These are phyloP conservation scores for Potentilla sterilis DNA, from an alignment of 306 rosid species.

Conservation along the genomic window DNA sequence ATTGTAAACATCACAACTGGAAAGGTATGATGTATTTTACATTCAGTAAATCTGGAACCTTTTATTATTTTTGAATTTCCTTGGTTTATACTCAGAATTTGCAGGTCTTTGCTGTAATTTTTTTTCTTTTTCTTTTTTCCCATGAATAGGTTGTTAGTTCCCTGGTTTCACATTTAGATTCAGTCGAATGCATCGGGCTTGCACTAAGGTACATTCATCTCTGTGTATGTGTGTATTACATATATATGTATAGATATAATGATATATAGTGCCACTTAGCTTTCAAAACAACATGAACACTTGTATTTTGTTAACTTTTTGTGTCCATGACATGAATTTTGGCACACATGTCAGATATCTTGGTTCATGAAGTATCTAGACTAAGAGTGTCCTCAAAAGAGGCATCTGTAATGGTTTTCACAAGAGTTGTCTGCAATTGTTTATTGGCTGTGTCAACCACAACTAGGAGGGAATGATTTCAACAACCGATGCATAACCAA, in stretches of 20 bases:
- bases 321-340: background rate
- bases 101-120: slow-evolving; percentile 25
- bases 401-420: background rate
- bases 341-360: background rate
- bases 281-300: background rate
- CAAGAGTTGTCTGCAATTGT: background rate
- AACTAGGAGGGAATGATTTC: background rate
- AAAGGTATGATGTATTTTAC: slow-evolving; percentile 45
- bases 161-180: slow-evolving; percentile 61
- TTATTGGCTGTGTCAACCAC: background rate
- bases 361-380: background rate
- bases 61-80: background rate
- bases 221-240: background rate
- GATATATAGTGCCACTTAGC: too few relatives aligned
- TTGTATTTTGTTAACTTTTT: background rate
- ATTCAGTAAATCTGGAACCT: slow-evolving; percentile 8
- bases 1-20: slow-evolving; percentile 78
- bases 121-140: background rate
- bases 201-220: slow-evolving; percentile 54
- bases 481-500: background rate
- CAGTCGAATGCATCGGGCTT: slow-evolving; percentile 73
- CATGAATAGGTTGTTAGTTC: slow-evolving; percentile 69
- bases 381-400: background rate
- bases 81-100: background rate
- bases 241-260: too few relatives aligned